These are phyloP conservation scores for Barnettozyma wickerhamii DNA, from an alignment of 805 yeast species.

Conservation along the genomic window DNA sequence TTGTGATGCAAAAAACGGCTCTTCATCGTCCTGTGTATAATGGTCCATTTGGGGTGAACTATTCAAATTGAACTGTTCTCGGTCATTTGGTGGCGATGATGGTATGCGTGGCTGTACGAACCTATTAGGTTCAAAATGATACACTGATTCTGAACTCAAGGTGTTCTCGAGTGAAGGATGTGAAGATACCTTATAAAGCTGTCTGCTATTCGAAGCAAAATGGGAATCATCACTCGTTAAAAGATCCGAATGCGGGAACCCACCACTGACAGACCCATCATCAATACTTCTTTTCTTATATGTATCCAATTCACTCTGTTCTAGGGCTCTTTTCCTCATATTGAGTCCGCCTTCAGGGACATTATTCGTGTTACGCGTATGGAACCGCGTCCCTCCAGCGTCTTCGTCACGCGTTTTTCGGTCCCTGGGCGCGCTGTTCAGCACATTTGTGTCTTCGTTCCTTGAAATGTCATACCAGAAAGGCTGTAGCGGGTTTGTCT, in stretches of 20 bases:
- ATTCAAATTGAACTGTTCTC: constrained; percentile 5
- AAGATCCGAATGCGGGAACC: constrained; percentile 17
- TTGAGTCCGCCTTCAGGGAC: constrained; percentile 5
- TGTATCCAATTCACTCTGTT: constrained; percentile 12
- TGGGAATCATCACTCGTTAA: constrained; percentile 20
- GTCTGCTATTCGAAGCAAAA: background rate
- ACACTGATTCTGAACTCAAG: constrained; percentile 22
- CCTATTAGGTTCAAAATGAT: constrained; percentile 12
- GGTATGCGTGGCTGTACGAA: constrained; percentile 10
- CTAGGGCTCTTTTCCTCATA: constrained; percentile 16
- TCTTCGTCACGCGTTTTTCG: constrained; percentile 37
- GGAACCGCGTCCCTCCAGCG: constrained; percentile 40
- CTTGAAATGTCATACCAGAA: constrained; percentile 31
- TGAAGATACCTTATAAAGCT: constrained; percentile 14
- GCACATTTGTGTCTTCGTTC: constrained; percentile 26
- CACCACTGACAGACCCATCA: background rate
- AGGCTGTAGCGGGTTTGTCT: constrained; percentile 17
- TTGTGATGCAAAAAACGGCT: constrained; percentile 18
- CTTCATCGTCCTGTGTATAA: constrained; percentile 3
- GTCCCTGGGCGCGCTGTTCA: constrained; percentile 38
- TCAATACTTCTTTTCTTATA: constrained; percentile 15
- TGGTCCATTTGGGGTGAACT: constrained; percentile 17
- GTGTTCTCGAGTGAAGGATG: constrained; percentile 12
- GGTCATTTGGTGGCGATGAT: constrained; percentile 23
- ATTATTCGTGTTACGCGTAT: constrained; percentile 27